These are phyloP conservation scores for Apophysomyces elegans DNA, from an alignment of 371 early-diverging fungal species.

Conservation along the genomic window DNA sequence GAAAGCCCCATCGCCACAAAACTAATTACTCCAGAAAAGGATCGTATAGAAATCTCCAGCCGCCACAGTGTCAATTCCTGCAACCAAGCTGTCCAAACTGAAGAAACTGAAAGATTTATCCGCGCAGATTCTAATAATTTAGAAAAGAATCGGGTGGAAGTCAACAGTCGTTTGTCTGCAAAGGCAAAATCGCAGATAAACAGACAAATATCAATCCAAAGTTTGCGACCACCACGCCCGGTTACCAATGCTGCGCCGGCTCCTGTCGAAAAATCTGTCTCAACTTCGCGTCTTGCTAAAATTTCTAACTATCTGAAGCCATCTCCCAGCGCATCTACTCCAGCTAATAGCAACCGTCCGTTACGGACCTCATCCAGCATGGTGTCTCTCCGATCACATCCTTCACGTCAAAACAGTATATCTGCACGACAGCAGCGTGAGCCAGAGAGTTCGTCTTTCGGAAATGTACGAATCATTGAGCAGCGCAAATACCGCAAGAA, in stretches of 20 bases:
- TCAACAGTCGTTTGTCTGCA: background rate
- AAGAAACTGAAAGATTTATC: conserved; percentile 11
- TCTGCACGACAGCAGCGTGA: background rate
- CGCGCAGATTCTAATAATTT: conserved; percentile 17
- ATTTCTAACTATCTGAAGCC: conserved; percentile 29
- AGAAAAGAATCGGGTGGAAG: conserved; percentile 16
- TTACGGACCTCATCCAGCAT: conserved; percentile 26
- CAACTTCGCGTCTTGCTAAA: conserved; percentile 31
- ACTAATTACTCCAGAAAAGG: too few species aligned
- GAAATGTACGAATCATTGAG: conserved; percentile 30
- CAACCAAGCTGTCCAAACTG: background rate
- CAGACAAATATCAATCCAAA: conserved; percentile 4
- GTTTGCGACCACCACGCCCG: conserved; percentile 9
- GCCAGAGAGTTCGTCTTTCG: conserved; percentile 19
- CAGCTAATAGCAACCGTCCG: conserved; percentile 19
- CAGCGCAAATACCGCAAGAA: conserved; percentile 23
- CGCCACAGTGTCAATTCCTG: background rate
- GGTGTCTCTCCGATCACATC: conserved; percentile 26
- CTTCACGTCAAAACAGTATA: conserved; percentile 15
- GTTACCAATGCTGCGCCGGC: conserved; percentile 11
- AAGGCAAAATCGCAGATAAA: conserved; percentile 7
- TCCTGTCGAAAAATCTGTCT: conserved; percentile 27
- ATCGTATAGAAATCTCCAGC: too few species aligned
- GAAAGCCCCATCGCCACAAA: too few species aligned
- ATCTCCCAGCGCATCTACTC: conserved; percentile 34